Evolutionary conservation across 495 filamentous ascomycete genomes (phyloP).

Genomic region (Penicillium subrubescens): DNA sequence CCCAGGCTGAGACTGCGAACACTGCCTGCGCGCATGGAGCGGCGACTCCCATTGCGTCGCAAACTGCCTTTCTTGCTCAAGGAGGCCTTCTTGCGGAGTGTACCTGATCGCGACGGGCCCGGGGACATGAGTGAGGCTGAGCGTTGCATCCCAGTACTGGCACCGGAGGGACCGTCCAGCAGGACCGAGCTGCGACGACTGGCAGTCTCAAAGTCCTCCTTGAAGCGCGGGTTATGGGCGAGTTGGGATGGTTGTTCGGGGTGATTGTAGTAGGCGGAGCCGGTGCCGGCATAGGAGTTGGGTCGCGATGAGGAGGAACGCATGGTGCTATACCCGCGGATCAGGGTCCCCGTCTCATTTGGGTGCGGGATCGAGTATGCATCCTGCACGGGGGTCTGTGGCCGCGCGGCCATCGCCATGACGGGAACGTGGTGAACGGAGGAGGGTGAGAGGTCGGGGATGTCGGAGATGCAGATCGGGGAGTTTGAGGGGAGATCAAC

Average conservation of each 20-base stretch:
- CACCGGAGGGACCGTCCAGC: conserved; percentile 48
- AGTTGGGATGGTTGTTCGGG: conserved; percentile 46
- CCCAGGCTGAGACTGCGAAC: conserved; percentile 72
- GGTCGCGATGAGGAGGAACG: conserved; percentile 38
- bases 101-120: conserved; percentile 62
- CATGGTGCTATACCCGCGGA: conserved; percentile 33
- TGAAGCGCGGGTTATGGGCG: conserved; percentile 57
- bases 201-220: conserved; percentile 70
- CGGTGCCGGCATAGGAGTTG: conserved; percentile 41
- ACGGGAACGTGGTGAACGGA: conserved; percentile 22
- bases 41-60: conserved; percentile 75
- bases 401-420: conserved; percentile 48
- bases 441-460: conserved; percentile 1
- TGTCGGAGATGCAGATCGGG: not conserved
- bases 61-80: conserved; percentile 71
- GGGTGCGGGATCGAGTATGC: conserved; percentile 37
- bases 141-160: conserved; percentile 39
- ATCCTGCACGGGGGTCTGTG: conserved; percentile 49
- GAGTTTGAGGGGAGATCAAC: not conserved
- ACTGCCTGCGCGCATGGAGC: conserved; percentile 77
- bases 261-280: conserved; percentile 41
- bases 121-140: conserved; percentile 57
- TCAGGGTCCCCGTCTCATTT: conserved; percentile 31
- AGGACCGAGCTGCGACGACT: conserved; percentile 65
- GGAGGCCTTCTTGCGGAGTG: conserved; percentile 84